Base-by-base conservation (phyloP, 2,329 filamentous ascomycete genomes). In the Cercospora citrullina region DNA sequence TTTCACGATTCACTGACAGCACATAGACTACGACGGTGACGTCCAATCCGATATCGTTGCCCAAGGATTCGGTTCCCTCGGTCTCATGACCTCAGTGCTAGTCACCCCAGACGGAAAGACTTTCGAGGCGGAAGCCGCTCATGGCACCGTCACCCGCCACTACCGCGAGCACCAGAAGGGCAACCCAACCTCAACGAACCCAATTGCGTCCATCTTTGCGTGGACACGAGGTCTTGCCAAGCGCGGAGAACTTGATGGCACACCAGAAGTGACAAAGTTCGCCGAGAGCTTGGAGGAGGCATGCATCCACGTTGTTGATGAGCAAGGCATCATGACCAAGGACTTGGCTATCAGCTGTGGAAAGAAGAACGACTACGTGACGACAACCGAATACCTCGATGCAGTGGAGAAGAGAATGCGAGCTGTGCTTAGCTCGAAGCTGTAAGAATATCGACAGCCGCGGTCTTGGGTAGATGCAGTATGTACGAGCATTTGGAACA, bases 141-240 rank as follows among this genome's bases (percentile, higher is more conserved):
- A 98, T 87, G 95, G 95, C 77, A 98, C 95, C 72, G 95, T 99
- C 74, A 99, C 95, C 64, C 92, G 95, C 77, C 95, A 98, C 87
- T 98, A 93, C 89, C 93, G 95, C 79, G 94, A 98, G 86, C 92
- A 98, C 87, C 95, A 98, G 84, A 97, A 97, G 87, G 95, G 95
- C 80, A 90, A 90, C 76, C 93, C 97, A 84, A 99, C 95, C 66
- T 97, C 93, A 55, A 99, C 95, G 74, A 98, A 99, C 89, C 95
- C 95, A 69, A 98, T 98, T 77, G 95, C 95, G 71, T 96, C 93
- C 80, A 98, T 99, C 85, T 99, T 98, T 81, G 95, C 95, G 77
- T 99, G 95, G 95, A 98, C 95, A 69, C 91, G 95, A 68, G 95
- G 95, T 77, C 88, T 99, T 59, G 84, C 92, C 75, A 95, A 97